phyloP scores from a whole-genome alignment of 2,329 filamentous ascomycete genomes.

The Fusarium compactum region DNA sequence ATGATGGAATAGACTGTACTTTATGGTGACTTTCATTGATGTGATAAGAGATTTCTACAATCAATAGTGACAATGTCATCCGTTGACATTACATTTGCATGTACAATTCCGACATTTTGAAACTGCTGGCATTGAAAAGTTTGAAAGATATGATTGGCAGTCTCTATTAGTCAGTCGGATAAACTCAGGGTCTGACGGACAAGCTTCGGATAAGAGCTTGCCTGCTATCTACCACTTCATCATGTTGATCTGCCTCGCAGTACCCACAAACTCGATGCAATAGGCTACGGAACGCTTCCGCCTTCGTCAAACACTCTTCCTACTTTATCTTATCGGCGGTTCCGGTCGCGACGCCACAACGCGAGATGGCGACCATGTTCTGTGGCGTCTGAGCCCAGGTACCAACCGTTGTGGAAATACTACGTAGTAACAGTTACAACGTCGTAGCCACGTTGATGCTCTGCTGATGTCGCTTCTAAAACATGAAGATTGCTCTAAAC shows the following conservation, averaged over 20 bases:
- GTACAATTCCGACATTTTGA: too few species aligned
- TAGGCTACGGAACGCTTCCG: background rate
- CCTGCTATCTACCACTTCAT: fast-evolving
- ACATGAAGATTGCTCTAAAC: background rate
- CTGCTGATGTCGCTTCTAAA: background rate
- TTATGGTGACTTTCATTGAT: too few species aligned
- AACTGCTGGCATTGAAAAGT: background rate
- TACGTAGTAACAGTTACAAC: background rate
- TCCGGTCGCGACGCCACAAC: background rate
- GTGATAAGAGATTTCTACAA: too few species aligned
- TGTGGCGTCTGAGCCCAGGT: background rate
- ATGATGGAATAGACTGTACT: too few species aligned
- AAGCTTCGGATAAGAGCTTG: background rate
- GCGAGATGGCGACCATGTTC: too few species aligned
- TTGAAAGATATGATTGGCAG: background rate
- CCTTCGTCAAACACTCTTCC: background rate
- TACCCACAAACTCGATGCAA: too few species aligned
- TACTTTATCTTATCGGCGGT: background rate
- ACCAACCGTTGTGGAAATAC: background rate
- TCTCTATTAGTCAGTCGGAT: background rate
- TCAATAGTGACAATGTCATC: too few species aligned
- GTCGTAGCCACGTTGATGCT: background rate
- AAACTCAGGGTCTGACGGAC: too few species aligned
- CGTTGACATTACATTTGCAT: too few species aligned
- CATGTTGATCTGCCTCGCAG: background rate